These are phyloP conservation scores for Jackrogersella multiformis DNA, from an alignment of 495 filamentous ascomycete species.

Conservation along the genomic window DNA sequence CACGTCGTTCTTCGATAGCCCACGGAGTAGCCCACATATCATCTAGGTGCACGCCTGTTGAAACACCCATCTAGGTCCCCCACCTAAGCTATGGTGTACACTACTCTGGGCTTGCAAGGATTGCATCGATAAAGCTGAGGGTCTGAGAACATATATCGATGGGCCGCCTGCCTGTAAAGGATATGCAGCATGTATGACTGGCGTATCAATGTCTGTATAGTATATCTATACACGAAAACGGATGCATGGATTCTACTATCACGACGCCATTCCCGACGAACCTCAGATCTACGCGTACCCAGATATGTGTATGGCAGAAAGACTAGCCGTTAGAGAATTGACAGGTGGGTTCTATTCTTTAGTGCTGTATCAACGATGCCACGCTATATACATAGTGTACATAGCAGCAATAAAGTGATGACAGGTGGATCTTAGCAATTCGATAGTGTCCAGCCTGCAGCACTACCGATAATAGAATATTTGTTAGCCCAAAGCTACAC, in stretches of 20 bases:
- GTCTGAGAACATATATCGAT: constrained; percentile 11
- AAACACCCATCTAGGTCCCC: constrained; percentile 6
- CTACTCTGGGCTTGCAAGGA: constrained; percentile 10
- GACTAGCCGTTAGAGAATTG: neutral
- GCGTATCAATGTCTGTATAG: constrained; percentile 1
- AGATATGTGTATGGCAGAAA: neutral
- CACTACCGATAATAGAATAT: constrained; percentile 14
- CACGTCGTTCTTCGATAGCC: constrained; percentile 1
- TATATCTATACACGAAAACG: constrained; percentile 5
- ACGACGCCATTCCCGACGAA: constrained; percentile 4
- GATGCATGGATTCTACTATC: neutral
- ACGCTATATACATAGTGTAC: constrained; percentile 2
- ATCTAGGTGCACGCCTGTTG: neutral
- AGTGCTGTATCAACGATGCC: constrained; percentile 8
- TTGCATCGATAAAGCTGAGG: constrained; percentile 11
- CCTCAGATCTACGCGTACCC: neutral
- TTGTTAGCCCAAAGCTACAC: constrained; percentile 3
- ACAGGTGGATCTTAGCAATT: constrained; percentile 14
- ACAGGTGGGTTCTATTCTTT: constrained; percentile 14
- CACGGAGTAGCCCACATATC: constrained; percentile 1
- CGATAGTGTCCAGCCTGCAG: constrained; percentile 6
- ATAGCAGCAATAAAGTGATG: constrained; percentile 18
- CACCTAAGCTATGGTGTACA: neutral
- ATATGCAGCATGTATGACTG: constrained; percentile 7
- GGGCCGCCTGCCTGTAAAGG: constrained; percentile 1